phyloP scores from a whole-genome alignment of 495 filamentous ascomycete species.

The Neurospora hispaniola region DNA sequence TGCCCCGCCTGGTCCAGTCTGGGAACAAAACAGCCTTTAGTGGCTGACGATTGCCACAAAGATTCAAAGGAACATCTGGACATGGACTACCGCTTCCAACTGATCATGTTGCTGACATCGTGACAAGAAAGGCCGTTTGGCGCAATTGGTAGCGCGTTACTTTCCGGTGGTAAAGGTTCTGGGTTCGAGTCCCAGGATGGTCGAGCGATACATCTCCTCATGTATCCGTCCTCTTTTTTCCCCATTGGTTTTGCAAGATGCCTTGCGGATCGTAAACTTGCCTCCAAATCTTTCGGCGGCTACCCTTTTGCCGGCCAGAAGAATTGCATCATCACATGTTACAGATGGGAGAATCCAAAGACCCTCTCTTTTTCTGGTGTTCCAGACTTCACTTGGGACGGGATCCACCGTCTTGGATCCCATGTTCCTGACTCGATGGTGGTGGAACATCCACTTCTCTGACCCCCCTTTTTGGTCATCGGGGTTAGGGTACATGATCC shows the following conservation, averaged over 20 bases:
- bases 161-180: conserved; percentile 1
- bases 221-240: not conserved
- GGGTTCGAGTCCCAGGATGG: not conserved
- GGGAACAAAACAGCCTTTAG: too few species aligned
- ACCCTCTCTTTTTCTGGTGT: not conserved
- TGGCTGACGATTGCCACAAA: too few species aligned
- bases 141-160: conserved; percentile 1
- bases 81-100: not conserved
- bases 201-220: not conserved
- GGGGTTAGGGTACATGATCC: not conserved
- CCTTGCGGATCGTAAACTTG: not conserved
- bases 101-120: not conserved
- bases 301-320: not conserved
- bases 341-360: not conserved
- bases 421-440: not conserved
- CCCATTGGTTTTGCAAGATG: not conserved
- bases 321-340: not conserved
- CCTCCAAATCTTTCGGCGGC: not conserved
- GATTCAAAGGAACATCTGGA: not conserved
- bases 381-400: not conserved
- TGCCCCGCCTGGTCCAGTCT: too few species aligned
- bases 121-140: not conserved
- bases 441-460: not conserved
- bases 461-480: not conserved
- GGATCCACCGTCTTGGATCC: not conserved